Evolutionary conservation across 2,329 filamentous ascomycete species (phyloP), one percentile per base, ranked within the genome.

Genomic region (Aspergillus ruber): DNA sequence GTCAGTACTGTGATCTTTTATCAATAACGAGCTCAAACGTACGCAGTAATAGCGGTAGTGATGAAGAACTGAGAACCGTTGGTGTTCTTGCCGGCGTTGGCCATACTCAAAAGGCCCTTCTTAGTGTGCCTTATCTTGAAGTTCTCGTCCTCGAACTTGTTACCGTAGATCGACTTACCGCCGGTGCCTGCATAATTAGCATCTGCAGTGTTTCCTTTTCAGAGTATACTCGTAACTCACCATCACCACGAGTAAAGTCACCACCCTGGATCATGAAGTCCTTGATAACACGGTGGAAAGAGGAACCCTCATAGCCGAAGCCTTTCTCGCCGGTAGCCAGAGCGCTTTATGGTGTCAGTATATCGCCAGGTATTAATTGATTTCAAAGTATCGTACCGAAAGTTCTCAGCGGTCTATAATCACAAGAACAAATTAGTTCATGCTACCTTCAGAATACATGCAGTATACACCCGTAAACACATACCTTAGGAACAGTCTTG

Each of bases 231-330:
- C 27, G 21, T 20, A n/a, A 56, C 62, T 52, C 52, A 73, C 70
- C 81, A 58, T 85, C 81, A 41, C 77, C 77, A 23, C 73, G 75
- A 55, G 82, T 85, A 68, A 85, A 84, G 65, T 85, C 82, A 66
- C 81, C 82, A 60, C 81, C 82, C 68, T 85, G 82, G 54, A 85
- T 83, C 82, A 86, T 85, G 70, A 85, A 85, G 52, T 79, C 66
- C 69, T 82, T 82, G 72, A 86, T 85, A 54, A 85, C 80, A 61
- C 83, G 80, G 74, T 86, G 83, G 76, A 86, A 85, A 52, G 72
- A 74, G 36, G 81, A 83, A 44, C 79, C 80, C 67, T 84, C 75
- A 62, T 84, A 86, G 40, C 82, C 82, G 58, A 78, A 84, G 60
- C 81, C 82, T 69, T 84, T 80, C 72, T 84, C 80, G 58, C 82